Evolutionary conservation across 1,284 basidiomycete genomes (phyloP).

Genomic region (Ganoderma resinaceum): DNA sequence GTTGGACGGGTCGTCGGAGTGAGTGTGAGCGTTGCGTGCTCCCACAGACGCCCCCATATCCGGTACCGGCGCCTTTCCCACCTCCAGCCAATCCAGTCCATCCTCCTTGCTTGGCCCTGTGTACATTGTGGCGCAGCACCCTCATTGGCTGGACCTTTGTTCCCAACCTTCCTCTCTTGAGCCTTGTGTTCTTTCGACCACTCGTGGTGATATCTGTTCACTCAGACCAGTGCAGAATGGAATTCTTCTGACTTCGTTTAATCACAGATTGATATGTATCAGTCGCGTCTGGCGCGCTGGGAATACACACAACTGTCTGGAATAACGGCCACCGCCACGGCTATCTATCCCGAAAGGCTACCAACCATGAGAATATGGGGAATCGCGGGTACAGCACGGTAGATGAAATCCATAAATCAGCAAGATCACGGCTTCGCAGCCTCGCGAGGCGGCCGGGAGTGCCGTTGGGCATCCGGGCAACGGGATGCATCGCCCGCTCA

Average conservation of each 20-base stretch:
- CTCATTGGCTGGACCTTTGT: not conserved
- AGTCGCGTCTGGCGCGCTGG: slow-evolving; percentile 18
- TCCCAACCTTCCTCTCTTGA: not conserved
- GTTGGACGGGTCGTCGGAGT: slow-evolving; percentile 3
- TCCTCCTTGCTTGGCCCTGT: not conserved
- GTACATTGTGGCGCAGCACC: slow-evolving; percentile 1
- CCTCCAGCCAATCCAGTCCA: not conserved
- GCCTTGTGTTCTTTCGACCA: not conserved
- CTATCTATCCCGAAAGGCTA: slow-evolving; percentile 22
- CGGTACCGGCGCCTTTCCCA: not conserved
- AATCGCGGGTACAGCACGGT: slow-evolving; percentile 21
- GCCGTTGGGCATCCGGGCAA: slow-evolving; percentile 17
- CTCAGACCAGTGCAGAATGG: not conserved
- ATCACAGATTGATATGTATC: slow-evolving; percentile 12
- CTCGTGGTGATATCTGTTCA: slow-evolving; percentile 1
- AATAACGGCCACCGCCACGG: slow-evolving; percentile 20
- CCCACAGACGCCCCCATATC: slow-evolving; percentile 17
- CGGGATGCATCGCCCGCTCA: slow-evolving; percentile 21
- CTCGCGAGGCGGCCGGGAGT: slow-evolving; percentile 28
- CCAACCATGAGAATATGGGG: slow-evolving; percentile 6
- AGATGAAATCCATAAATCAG: slow-evolving; percentile 31
- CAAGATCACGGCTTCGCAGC: slow-evolving; percentile 23
- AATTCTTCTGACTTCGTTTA: not conserved
- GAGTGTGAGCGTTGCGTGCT: slow-evolving; percentile 7
- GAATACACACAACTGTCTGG: slow-evolving; percentile 27